Evolutionary conservation across 1,284 basidiomycete species (phyloP).

Genomic region (Trichosporon sp.): DNA sequence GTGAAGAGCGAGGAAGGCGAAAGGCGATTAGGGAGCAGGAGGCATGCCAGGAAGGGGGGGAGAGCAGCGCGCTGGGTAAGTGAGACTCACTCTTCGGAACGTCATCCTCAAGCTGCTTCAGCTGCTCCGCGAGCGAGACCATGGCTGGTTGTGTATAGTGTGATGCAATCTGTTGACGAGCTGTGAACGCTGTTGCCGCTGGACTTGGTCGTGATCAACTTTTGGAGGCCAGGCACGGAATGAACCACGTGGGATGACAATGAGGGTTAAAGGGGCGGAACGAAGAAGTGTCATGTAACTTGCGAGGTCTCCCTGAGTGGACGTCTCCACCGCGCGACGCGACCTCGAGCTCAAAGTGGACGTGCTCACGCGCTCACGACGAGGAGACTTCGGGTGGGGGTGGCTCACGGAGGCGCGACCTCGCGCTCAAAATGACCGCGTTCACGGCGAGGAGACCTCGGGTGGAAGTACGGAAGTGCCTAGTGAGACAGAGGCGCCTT

Average conservation of each 20-base stretch:
- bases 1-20: neutral
- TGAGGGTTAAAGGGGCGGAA: neutral
- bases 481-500: too few relatives aligned
- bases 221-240: neutral
- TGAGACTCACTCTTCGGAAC: slow-evolving; percentile 12
- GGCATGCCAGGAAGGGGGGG: too few relatives aligned
- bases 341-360: too few relatives aligned
- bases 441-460: too few relatives aligned
- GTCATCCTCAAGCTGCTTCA: slow-evolving; percentile 67
- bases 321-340: too few relatives aligned
- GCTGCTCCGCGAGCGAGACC: slow-evolving; percentile 66
- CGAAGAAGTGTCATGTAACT: neutral
- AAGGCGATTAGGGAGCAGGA: neutral
- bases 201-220: neutral
- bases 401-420: too few relatives aligned
- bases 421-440: too few relatives aligned
- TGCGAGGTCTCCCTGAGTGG: too few relatives aligned
- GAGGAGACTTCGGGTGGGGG: too few relatives aligned
- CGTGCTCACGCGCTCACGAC: too few relatives aligned
- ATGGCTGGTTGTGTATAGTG: neutral
- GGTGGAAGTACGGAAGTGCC: too few relatives aligned
- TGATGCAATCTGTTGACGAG: neutral
- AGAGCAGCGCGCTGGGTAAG: too few relatives aligned
- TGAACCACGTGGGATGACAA: neutral
- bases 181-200: neutral